These are phyloP conservation scores for Trichophyton mentagrophytes DNA, from an alignment of 2,329 filamentous ascomycete species.

Conservation along the genomic window DNA sequence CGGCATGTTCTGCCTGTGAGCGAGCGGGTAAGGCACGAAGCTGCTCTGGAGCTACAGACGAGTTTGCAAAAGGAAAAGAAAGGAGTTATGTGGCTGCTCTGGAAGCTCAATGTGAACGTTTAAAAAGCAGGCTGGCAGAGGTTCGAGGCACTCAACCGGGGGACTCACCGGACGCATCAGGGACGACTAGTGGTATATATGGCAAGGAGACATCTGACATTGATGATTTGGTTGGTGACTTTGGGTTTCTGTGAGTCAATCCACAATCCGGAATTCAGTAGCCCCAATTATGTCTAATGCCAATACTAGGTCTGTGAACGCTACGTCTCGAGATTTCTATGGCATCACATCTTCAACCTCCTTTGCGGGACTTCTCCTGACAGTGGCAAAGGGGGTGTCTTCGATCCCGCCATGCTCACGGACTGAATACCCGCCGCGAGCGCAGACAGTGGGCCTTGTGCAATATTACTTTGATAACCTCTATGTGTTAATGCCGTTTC, in stretches of 20 bases:
- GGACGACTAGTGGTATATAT: constrained; percentile 14
- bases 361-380: constrained; percentile 75
- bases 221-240: constrained; percentile 83
- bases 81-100: constrained; percentile 91
- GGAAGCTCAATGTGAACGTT: constrained; percentile 78
- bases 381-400: constrained; percentile 43
- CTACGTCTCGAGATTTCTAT: constrained; percentile 86
- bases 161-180: background rate
- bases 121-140: constrained; percentile 59
- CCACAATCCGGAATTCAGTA: background rate
- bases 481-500: constrained; percentile 67
- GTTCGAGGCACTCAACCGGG: constrained; percentile 12
- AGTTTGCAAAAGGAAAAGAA: constrained; percentile 91
- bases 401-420: constrained; percentile 56
- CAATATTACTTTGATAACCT: constrained; percentile 78
- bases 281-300: background rate
- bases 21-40: constrained; percentile 74
- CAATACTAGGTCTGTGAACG: constrained; percentile 65
- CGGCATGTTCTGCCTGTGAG: constrained; percentile 89
- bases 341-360: constrained; percentile 80
- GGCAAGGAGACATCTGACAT: constrained; percentile 69
- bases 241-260: constrained; percentile 66
- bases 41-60: constrained; percentile 88
- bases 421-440: constrained; percentile 55
- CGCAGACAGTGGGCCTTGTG: constrained; percentile 53